Percentiles rank a stretch among this genome's conserved stretches.
These are phyloP conservation scores for Ganoderma multipileum DNA, from an alignment of 1,284 basidiomycete genomes.

Conservation along the genomic window DNA sequence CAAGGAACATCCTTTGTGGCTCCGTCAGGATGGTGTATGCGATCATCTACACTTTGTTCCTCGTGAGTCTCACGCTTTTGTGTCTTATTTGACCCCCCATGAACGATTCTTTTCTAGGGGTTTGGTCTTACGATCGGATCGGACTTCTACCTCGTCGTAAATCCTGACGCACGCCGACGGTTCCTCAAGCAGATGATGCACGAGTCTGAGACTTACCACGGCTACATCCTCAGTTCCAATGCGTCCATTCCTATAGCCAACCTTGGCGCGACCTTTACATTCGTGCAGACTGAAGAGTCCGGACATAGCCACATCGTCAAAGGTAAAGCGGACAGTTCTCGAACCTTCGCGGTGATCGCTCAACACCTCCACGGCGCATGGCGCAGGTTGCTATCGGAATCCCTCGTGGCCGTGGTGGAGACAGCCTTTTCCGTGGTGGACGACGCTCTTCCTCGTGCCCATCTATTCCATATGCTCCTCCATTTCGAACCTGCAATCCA, in stretches of 20 bases:
- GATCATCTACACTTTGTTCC: constrained; percentile 86
- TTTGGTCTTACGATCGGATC: constrained; percentile 89
- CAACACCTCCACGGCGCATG: constrained; percentile 6
- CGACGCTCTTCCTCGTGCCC: constrained; percentile 80
- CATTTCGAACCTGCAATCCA: constrained; percentile 79
- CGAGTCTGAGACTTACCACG: constrained; percentile 54
- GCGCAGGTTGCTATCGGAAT: constrained; percentile 73
- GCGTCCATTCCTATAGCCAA: constrained; percentile 51
- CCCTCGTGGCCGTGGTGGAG: constrained; percentile 79
- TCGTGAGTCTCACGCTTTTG: constrained; percentile 50
- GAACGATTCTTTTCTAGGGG: constrained; percentile 55
- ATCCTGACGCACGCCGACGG: constrained; percentile 65
- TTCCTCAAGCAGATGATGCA: constrained; percentile 48
- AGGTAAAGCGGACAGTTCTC: constrained; percentile 44
- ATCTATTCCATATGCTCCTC: constrained; percentile 80
- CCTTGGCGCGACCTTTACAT: constrained; percentile 68
- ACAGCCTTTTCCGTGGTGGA: constrained; percentile 80
- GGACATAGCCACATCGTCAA: constrained; percentile 49
- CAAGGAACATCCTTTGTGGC: constrained; percentile 83
- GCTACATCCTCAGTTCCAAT: constrained; percentile 67
- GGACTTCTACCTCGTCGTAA: constrained; percentile 82
- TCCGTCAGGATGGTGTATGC: constrained; percentile 91
- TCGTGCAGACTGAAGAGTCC: constrained; percentile 50
- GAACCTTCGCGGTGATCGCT: neutral
- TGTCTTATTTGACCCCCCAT: constrained; percentile 10